Evolutionary conservation across 1,284 basidiomycete species (phyloP), one percentile per base, ranked within the genome.

Genomic region (Filobasidium uniguttulatum): DNA sequence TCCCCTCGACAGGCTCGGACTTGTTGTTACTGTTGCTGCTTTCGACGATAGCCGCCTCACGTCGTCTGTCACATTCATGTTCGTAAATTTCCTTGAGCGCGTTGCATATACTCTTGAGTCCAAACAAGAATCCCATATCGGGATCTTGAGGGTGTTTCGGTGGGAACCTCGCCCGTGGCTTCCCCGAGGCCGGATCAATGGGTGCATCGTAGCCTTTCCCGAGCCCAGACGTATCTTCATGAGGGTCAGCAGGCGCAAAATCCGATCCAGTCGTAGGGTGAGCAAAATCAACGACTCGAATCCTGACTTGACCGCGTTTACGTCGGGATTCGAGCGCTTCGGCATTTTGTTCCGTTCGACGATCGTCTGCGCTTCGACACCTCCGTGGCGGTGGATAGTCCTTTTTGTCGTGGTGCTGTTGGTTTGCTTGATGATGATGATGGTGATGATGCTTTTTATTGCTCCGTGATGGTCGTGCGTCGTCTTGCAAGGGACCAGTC

Each of bases 251-350:
- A 9, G 81, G 78, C 48, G 85, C 66, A 76, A 89, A 97, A 67
- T 99, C 94, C 40, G 77, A 75, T 6, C 93, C 93, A 0, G 91
- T 97, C 7, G 91, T 97, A 53, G 93, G 97, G 67, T 97, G 93
- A 6, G 93, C 94, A 71, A 99, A 99, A 69, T 99, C 93, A 53
- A 99, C 94, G 50, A 99, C 81, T 25, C 91, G 85, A 56, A 98
- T 85, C 61, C 87, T 89, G 53, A 98, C 79, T 67, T 94, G 89
- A 35, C 94, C 94, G 20, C 86, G 80, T 62, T 81, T 81, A 43
- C 78, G 76, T 28, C 44, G 36, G 9, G 55, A 50, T 20, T 58
- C 50, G 43, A 48, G 29, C 29, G 34, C 46, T 37, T 44, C 57
- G 34, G 54, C 51, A 8, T 53, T 53, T 37, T 53, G 56, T 23